These are phyloP conservation scores for Pelargonium nanum DNA, from an alignment of 345 rosid species.

Conservation along the genomic window DNA sequence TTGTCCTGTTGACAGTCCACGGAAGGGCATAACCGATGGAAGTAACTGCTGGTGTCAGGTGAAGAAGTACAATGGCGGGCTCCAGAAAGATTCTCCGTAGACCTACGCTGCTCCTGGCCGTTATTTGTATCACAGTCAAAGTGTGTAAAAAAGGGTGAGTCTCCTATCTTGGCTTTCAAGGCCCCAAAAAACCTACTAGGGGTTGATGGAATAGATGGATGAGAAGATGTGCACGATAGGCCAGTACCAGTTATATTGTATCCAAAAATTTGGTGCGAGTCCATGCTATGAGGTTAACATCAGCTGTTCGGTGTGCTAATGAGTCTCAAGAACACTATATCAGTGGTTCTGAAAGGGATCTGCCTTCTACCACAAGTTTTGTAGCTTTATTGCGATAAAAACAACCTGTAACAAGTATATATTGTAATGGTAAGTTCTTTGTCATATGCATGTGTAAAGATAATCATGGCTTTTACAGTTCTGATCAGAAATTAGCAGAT, in stretches of 20 bases:
- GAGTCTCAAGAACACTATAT: too few relatives aligned
- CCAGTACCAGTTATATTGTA: slow-evolving; percentile 30
- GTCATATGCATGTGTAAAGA: neutral
- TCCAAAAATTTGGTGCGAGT: slow-evolving; percentile 29
- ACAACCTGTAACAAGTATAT: neutral
- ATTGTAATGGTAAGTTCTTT: neutral
- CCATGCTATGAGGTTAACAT: slow-evolving; percentile 37
- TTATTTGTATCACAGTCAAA: slow-evolving; percentile 41
- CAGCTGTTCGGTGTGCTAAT: too few relatives aligned
- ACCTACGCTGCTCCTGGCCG: slow-evolving; percentile 38
- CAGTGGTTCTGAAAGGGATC: neutral
- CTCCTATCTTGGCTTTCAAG: slow-evolving; percentile 24
- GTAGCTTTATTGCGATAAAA: neutral
- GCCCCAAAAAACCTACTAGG: slow-evolving; percentile 28
- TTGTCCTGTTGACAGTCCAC: too few relatives aligned
- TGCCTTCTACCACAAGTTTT: neutral
- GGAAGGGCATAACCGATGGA: slow-evolving; percentile 29
- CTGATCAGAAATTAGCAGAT: too few relatives aligned
- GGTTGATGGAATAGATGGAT: slow-evolving; percentile 22
- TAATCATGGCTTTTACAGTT: too few relatives aligned
- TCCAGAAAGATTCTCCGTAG: slow-evolving; percentile 35
- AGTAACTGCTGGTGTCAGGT: slow-evolving; percentile 22
- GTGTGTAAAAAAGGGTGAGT: slow-evolving; percentile 29
- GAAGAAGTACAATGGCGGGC: slow-evolving; percentile 41
- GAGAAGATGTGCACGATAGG: slow-evolving; percentile 30